Evolutionary conservation across 805 yeast species (phyloP).

Genomic region (Naumovozyma castellii): DNA sequence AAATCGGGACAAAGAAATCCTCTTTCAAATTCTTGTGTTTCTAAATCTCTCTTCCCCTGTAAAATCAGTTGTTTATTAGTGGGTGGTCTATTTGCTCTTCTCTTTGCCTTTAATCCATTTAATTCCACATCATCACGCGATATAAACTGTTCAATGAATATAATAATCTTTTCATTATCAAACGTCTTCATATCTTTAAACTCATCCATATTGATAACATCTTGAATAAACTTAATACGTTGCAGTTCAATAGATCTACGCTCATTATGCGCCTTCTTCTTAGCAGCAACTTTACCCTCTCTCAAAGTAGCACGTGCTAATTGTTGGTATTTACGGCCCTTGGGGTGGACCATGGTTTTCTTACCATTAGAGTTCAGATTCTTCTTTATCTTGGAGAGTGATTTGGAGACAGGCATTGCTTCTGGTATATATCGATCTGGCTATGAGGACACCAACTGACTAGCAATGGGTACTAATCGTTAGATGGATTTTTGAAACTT

Average conservation of each 20-base stretch:
- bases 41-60: conserved; percentile 53
- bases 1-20: conserved; percentile 74
- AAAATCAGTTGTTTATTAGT: conserved; percentile 58
- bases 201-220: conserved; percentile 38
- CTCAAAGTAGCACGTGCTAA: conserved; percentile 79
- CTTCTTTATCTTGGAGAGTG: conserved; percentile 22
- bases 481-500: no score
- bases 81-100: conserved; percentile 87
- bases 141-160: conserved; percentile 52
- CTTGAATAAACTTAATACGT: conserved; percentile 51
- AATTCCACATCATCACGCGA: conserved; percentile 70
- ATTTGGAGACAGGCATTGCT: conserved; percentile 29
- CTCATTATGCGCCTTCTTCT: conserved; percentile 48
- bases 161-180: conserved; percentile 48
- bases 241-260: conserved; percentile 52
- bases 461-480: no score
- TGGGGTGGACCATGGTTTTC: conserved; percentile 50
- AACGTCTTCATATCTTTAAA: conserved; percentile 35
- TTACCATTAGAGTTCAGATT: conserved; percentile 19
- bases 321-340: conserved; percentile 81
- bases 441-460: no score
- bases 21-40: conserved; percentile 48
- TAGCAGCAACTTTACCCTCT: conserved; percentile 56
- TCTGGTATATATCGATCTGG: no score
- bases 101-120: conserved; percentile 43